These are phyloP conservation scores for Neurospora sp. DNA, from an alignment of 2,329 filamentous ascomycete species.

Conservation along the genomic window DNA sequence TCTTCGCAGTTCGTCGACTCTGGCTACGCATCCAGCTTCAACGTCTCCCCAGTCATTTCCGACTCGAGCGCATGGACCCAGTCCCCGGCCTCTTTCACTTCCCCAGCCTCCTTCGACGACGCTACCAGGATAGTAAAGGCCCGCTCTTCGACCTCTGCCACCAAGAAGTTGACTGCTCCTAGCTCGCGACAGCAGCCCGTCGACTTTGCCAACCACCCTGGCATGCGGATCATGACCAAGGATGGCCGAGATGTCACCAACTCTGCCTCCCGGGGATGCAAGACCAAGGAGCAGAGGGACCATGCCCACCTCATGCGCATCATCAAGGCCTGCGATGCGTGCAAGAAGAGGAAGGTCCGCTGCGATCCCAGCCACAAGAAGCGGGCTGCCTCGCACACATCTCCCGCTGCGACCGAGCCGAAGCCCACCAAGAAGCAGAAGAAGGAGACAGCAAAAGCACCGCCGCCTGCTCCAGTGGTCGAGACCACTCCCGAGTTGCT, in stretches of 20 bases:
- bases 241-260: slow-evolving; percentile 55
- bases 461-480: slow-evolving; percentile 9
- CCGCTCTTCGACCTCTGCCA: slow-evolving; percentile 10
- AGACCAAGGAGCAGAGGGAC: slow-evolving; percentile 59
- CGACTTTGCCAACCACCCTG: slow-evolving; percentile 46
- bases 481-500: slow-evolving; percentile 10
- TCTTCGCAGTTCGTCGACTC: slow-evolving; percentile 35
- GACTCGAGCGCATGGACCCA: slow-evolving; percentile 37
- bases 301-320: slow-evolving; percentile 58
- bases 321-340: slow-evolving; percentile 57
- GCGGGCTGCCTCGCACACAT: slow-evolving; percentile 26
- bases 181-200: slow-evolving; percentile 23
- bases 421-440: slow-evolving; percentile 35
- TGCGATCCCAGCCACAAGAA: slow-evolving; percentile 53
- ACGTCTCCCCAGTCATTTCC: slow-evolving; percentile 39
- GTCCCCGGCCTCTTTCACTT: slow-evolving; percentile 20
- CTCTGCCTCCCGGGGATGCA: slow-evolving; percentile 50
- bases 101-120: slow-evolving; percentile 22
- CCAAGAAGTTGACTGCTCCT: slow-evolving; percentile 18
- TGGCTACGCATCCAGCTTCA: slow-evolving; percentile 36
- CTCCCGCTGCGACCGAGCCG: slow-evolving; percentile 17
- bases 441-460: slow-evolving; percentile 16
- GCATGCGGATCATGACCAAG: slow-evolving; percentile 58
- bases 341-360: slow-evolving; percentile 53
- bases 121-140: slow-evolving; percentile 16